Evolutionary conservation across 352 stramenopile genomes (phyloP).

Genomic region (Globisporangium viniferum): DNA sequence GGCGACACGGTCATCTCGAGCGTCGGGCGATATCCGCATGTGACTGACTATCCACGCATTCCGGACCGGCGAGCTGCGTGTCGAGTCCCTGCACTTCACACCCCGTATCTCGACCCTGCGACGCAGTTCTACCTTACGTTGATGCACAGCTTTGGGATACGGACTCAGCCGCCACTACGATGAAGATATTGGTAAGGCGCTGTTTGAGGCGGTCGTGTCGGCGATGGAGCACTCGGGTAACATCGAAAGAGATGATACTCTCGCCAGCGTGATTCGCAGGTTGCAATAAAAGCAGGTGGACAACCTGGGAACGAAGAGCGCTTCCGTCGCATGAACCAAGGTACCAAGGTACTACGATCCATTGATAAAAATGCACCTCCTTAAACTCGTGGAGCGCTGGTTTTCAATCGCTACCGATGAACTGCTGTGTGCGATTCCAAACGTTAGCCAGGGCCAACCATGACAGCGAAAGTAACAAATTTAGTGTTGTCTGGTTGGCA

Average conservation of each 20-base stretch:
- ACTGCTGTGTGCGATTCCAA: too few species aligned
- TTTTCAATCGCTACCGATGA: too few species aligned
- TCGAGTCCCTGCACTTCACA: background rate
- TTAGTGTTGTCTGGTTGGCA: background rate
- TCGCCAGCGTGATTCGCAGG: background rate
- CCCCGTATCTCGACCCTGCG: background rate
- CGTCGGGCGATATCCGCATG: too few species aligned
- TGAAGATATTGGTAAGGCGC: background rate
- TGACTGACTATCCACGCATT: too few species aligned
- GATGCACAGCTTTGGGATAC: background rate
- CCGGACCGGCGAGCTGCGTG: background rate
- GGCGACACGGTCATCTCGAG: too few species aligned
- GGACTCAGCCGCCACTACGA: background rate
- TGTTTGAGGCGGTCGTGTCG: background rate
- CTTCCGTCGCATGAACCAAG: background rate
- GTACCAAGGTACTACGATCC: too few species aligned
- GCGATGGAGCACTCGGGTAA: background rate
- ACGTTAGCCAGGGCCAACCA: too few species aligned
- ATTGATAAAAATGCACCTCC: too few species aligned
- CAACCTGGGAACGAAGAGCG: background rate
- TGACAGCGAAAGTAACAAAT: too few species aligned
- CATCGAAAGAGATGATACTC: background rate
- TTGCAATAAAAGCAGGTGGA: background rate
- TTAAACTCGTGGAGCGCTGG: too few species aligned
- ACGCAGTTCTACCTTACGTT: background rate